Conservation (phyloP, 2,329 filamentous ascomycete genomes). For the Colletotrichum sublineola region DNA sequence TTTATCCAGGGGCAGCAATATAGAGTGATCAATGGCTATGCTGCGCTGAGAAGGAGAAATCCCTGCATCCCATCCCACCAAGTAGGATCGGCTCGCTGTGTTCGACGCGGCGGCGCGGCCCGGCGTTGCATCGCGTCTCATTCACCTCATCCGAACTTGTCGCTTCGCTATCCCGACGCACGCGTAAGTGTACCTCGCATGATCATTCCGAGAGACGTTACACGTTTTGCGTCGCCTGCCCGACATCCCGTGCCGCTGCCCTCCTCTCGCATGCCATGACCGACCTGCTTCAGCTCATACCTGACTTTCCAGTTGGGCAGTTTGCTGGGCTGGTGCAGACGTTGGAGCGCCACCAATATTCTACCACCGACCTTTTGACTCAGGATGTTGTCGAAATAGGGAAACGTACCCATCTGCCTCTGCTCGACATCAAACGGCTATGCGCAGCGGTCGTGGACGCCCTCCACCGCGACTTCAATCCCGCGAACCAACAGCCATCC, state of each 20-base stretch:
- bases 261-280: constrained; percentile 70
- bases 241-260: background rate
- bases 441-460: constrained; percentile 75
- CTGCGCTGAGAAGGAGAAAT: background rate
- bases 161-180: background rate
- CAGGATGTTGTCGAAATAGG: constrained; percentile 86
- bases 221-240: too few species aligned
- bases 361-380: constrained; percentile 86
- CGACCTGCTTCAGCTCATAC: constrained; percentile 86
- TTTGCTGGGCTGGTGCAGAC: constrained; percentile 83
- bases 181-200: background rate
- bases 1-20: background rate
- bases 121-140: constrained; percentile 2
- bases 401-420: constrained; percentile 84
- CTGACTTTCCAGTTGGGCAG: constrained; percentile 78
- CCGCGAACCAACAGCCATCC: constrained; percentile 10
- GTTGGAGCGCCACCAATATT: constrained; percentile 83
- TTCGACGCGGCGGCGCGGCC: background rate
- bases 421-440: constrained; percentile 83
- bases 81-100: background rate
- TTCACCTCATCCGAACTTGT: background rate
- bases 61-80: background rate
- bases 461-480: constrained; percentile 72
- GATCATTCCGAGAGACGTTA: too few species aligned
- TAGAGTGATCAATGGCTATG: background rate